A percentile compares a stretch with the other conserved stretches of the same genome.
These are phyloP conservation scores for Cryptococcus sp. DNA, from an alignment of 1,284 basidiomycete genomes.

Conservation along the genomic window DNA sequence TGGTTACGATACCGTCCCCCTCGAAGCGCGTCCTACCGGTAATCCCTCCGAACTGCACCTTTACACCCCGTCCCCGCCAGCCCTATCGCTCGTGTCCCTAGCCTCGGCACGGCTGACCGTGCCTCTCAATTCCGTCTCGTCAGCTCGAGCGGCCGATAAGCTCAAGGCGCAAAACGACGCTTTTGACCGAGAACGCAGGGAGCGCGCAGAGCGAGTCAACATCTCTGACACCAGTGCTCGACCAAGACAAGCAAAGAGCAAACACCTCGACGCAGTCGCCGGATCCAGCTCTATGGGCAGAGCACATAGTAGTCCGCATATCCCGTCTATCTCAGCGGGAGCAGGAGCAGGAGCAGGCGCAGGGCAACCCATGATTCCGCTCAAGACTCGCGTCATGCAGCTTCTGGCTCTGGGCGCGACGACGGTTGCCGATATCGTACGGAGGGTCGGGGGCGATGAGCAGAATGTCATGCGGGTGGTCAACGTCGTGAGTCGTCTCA, in stretches of 20 bases:
- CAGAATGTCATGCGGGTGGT: conserved; percentile 45
- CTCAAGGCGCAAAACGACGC: conserved; percentile 33
- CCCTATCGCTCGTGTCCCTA: conserved; percentile 36
- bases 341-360: not conserved
- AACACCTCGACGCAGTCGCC: not conserved
- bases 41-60: conserved; percentile 34
- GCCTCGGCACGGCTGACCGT: conserved; percentile 39
- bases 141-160: conserved; percentile 32
- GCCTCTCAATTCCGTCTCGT: conserved; percentile 29
- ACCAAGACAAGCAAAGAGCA: not conserved
- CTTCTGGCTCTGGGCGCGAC: conserved; percentile 43
- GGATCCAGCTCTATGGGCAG: conserved; percentile 11
- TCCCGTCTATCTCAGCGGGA: conserved; percentile 1
- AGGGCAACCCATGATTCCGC: conserved; percentile 32
- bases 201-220: conserved; percentile 30
- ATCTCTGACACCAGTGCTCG: conserved; percentile 13
- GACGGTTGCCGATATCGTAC: conserved; percentile 32
- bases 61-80: conserved; percentile 8
- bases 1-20: conserved; percentile 24
- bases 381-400: conserved; percentile 51
- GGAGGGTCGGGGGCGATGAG: conserved; percentile 34
- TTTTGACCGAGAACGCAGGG: conserved; percentile 32
- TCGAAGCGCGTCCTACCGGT: conserved; percentile 28
- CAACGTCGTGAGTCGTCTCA: conserved; percentile 38
- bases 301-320: conserved; percentile 11